Evolutionary conservation across 2,329 filamentous ascomycete species (phyloP).

Genomic region (Penicillium sp.): DNA sequence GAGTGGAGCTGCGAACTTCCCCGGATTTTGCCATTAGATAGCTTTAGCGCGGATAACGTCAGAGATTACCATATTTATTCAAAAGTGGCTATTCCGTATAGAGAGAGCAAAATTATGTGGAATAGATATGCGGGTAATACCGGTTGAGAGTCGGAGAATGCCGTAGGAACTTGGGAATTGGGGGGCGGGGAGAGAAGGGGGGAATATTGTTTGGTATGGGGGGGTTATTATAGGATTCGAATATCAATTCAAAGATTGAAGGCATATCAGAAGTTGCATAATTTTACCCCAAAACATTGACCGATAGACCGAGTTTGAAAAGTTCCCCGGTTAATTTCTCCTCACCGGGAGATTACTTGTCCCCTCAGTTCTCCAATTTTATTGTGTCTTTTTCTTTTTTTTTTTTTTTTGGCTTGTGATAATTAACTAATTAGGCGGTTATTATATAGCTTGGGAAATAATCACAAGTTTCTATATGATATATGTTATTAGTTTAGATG

Average conservation of each 20-base stretch:
- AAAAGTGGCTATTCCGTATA: not conserved
- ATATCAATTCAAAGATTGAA: not conserved
- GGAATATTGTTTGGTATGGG: not conserved
- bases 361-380: constrained; percentile 26
- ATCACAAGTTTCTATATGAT: not conserved
- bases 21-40: not conserved
- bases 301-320: not conserved
- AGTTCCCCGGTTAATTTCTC: constrained; percentile 23
- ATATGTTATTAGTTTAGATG: not conserved
- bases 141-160: not conserved
- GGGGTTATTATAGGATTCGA: not conserved
- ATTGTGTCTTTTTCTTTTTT: not conserved
- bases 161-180: not conserved
- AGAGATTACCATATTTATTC: not conserved
- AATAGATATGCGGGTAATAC: constrained; percentile 3
- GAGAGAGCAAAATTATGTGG: not conserved
- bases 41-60: not conserved
- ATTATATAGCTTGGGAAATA: not conserved
- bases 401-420: not conserved
- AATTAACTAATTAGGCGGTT: not conserved
- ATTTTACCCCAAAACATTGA: constrained; percentile 4
- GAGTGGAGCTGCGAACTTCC: constrained; percentile 7
- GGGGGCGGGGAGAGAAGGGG: not conserved
- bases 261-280: not conserved
- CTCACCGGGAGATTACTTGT: constrained; percentile 18